These are phyloP conservation scores for Umbelopsis ramanniana DNA, from an alignment of 192 early-diverging fungal genomes.

Conservation along the genomic window DNA sequence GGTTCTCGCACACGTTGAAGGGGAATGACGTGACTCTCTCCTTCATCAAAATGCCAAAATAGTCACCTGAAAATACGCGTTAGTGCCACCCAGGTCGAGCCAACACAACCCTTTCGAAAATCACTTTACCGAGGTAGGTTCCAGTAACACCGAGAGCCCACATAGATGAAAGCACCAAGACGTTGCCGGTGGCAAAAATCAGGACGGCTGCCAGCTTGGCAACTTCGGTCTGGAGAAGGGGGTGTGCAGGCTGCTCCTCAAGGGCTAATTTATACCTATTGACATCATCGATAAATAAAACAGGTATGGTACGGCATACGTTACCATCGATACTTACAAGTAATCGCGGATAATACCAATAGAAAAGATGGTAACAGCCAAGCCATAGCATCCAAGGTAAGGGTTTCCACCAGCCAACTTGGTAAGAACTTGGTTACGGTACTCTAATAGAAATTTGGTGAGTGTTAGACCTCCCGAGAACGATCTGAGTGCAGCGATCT, in stretches of 20 bases:
- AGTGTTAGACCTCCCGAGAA: background rate
- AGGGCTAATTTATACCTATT: conserved; percentile 72
- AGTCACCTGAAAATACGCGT: conserved; percentile 66
- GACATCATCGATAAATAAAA: background rate
- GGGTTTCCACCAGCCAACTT: conserved; percentile 69
- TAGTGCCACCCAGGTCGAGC: background rate
- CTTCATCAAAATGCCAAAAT: conserved; percentile 93
- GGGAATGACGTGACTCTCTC: conserved; percentile 87
- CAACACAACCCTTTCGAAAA: background rate
- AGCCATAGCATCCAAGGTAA: conserved; percentile 75
- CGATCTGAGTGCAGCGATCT: background rate
- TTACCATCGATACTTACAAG: conserved; percentile 44
- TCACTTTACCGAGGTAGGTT: conserved; percentile 78
- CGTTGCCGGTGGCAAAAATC: conserved; percentile 66
- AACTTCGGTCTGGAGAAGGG: conserved; percentile 48
- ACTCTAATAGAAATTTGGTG: conserved; percentile 56
- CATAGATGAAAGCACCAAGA: conserved; percentile 84
- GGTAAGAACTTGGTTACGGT: conserved; percentile 73
- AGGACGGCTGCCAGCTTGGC: conserved; percentile 53
- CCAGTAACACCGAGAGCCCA: conserved; percentile 86
- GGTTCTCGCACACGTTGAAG: conserved; percentile 90
- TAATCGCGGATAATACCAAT: conserved; percentile 85
- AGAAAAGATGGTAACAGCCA: conserved; percentile 81
- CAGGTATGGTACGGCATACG: background rate
- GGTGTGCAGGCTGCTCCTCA: conserved; percentile 64